Evolutionary conservation across 1,139 yeast species (phyloP).

Genomic region (Arxiozyma telluris): DNA sequence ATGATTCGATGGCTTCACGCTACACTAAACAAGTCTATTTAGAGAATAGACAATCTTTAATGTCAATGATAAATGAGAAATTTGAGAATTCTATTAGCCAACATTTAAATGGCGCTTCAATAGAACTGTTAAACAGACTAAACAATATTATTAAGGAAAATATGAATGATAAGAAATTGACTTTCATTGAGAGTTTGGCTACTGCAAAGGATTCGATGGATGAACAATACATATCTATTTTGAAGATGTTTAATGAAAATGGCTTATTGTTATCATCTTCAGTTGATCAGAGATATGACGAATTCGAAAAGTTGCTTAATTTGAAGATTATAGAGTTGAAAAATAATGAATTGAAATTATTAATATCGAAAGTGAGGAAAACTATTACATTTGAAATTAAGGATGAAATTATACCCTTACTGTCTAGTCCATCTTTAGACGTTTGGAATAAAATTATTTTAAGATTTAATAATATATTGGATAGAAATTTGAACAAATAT

Average conservation of each 20-base stretch:
- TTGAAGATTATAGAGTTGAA: not conserved
- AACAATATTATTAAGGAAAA: not conserved
- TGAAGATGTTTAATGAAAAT: not conserved
- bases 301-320: not conserved
- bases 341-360: slow-evolving; percentile 14
- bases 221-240: not conserved
- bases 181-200: slow-evolving; percentile 4
- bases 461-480: slow-evolving; percentile 39
- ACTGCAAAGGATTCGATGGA: slow-evolving; percentile 3
- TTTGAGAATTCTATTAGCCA: not conserved
- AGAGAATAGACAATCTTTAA: slow-evolving; percentile 47
- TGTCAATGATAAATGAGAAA: slow-evolving; percentile 38
- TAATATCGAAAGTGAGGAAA: slow-evolving; percentile 18
- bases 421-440: slow-evolving; percentile 23
- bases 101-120: slow-evolving; percentile 5
- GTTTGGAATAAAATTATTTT: slow-evolving; percentile 30
- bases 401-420: slow-evolving; percentile 20
- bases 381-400: slow-evolving; percentile 20
- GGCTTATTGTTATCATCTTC: not conserved
- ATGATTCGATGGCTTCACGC: slow-evolving; percentile 63
- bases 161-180: not conserved
- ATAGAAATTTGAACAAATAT: slow-evolving; percentile 23
- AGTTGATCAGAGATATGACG: not conserved
- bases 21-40: slow-evolving; percentile 58
- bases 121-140: slow-evolving; percentile 1